phyloP scores from a whole-genome alignment of 2,329 filamentous ascomycete species.

The Pseudohalonectria lignicola region DNA sequence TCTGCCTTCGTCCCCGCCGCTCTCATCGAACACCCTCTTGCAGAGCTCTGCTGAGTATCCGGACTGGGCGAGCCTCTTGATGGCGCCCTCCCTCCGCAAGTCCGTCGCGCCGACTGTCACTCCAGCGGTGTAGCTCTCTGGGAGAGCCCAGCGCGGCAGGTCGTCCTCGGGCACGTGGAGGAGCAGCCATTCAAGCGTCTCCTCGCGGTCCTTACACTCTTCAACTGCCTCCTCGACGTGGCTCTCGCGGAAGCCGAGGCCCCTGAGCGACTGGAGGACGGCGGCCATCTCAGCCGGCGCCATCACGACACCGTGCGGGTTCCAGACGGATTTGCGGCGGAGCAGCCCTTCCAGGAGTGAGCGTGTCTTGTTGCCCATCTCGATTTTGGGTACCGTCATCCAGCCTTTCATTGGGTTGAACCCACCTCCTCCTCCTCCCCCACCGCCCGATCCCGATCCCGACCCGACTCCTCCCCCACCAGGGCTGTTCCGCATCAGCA shows the following conservation, averaged over 20 bases:
- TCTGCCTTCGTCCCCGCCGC: constrained; percentile 58
- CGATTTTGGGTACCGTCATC: constrained; percentile 78
- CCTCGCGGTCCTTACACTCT: constrained; percentile 83
- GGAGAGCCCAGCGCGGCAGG: constrained; percentile 82
- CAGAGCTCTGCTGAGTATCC: constrained; percentile 84
- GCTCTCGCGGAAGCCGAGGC: constrained; percentile 77
- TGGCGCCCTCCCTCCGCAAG: constrained; percentile 66
- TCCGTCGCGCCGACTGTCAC: constrained; percentile 78
- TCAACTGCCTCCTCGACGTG: constrained; percentile 82
- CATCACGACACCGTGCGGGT: constrained; percentile 64
- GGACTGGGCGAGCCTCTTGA: constrained; percentile 70
- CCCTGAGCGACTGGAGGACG: constrained; percentile 62
- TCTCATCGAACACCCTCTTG: constrained; percentile 61
- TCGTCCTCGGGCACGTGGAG: constrained; percentile 97
- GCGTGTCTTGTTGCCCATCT: constrained; percentile 78
- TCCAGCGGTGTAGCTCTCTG: constrained; percentile 83
- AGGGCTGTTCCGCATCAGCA: constrained; percentile 32
- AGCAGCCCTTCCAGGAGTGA: constrained; percentile 71
- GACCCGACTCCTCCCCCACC: constrained; percentile 16
- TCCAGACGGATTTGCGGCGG: constrained; percentile 74
- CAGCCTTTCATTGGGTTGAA: constrained; percentile 59
- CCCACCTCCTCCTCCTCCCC: constrained; percentile 11
- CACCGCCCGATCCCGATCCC: constrained; percentile 12
- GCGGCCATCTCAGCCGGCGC: constrained; percentile 39
- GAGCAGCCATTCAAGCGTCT: constrained; percentile 89